Conservation (phyloP, 805 yeast genomes). For the Metschnikowia borealis region DNA sequence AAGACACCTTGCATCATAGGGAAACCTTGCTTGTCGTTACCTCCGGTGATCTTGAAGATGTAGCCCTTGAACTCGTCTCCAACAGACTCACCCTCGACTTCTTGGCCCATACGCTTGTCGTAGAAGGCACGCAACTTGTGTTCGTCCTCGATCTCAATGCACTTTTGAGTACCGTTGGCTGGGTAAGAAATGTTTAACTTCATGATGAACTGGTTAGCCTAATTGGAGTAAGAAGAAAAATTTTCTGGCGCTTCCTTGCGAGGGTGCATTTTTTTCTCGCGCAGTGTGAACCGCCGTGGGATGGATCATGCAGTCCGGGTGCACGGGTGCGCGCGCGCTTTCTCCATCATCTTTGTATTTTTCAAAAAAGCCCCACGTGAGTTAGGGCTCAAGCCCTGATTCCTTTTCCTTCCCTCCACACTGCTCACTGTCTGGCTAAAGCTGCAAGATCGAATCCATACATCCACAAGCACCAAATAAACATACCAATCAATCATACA, state of each 20-base stretch:
- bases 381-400: constrained; percentile 16
- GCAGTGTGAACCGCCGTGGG: constrained; percentile 2
- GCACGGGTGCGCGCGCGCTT: constrained; percentile 2
- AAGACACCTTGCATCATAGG: constrained; percentile 99
- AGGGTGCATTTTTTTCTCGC: constrained; percentile 13
- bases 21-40: constrained; percentile 99
- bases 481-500: no score
- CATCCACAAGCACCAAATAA: no score
- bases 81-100: constrained; percentile 96
- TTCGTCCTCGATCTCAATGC: constrained; percentile 97
- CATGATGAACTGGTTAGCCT: constrained; percentile 40
- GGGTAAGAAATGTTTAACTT: constrained; percentile 99
- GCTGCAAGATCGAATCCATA: no score
- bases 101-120: constrained; percentile 99
- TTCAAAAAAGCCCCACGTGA: constrained; percentile 9
- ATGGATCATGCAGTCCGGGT: constrained; percentile 7
- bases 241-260: constrained; percentile 15
- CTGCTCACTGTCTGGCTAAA: background rate
- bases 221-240: constrained; percentile 24
- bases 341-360: background rate
- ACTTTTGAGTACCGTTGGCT: constrained; percentile 99
- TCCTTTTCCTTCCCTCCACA: background rate
- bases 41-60: constrained; percentile 98
- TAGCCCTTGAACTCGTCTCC: constrained; percentile 99
- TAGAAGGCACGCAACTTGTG: constrained; percentile 97